These are phyloP conservation scores for Mucor piriformis DNA, from an alignment of 371 early-diverging fungal genomes.

Conservation along the genomic window DNA sequence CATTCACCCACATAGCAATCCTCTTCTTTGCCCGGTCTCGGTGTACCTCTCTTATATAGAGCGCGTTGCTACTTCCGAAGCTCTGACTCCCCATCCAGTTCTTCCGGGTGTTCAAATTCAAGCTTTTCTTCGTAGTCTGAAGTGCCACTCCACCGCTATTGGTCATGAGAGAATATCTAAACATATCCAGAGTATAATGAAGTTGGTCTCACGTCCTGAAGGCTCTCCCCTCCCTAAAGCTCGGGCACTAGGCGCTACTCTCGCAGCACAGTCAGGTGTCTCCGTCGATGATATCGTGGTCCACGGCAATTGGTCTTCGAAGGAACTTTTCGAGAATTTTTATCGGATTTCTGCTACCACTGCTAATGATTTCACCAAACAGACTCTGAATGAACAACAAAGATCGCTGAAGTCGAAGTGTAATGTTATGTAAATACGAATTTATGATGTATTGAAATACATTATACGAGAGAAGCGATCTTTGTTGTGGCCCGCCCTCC, in stretches of 20 bases:
- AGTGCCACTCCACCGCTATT: neutral
- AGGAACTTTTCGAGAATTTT: slow-evolving; percentile 4
- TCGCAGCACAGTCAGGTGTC: slow-evolving; percentile 18
- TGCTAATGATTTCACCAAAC: slow-evolving; percentile 18
- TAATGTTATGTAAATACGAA: slow-evolving; percentile 2
- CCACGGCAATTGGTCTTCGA: slow-evolving; percentile 26
- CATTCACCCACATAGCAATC: slow-evolving; percentile 12
- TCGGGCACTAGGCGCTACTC: slow-evolving; percentile 25
- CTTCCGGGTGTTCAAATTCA: slow-evolving; percentile 12
- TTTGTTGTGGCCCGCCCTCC: slow-evolving; percentile 13
- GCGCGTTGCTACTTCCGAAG: neutral
- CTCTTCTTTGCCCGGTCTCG: slow-evolving; percentile 18
- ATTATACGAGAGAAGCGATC: slow-evolving; percentile 3
- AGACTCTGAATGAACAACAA: slow-evolving; percentile 17
- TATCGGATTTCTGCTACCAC: slow-evolving; percentile 37
- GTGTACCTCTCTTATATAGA: slow-evolving; percentile 6
- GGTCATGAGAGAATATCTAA: slow-evolving; percentile 5
- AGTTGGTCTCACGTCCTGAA: neutral
- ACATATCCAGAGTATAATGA: slow-evolving; percentile 1
- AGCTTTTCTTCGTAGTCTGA: slow-evolving; percentile 11
- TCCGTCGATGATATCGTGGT: slow-evolving; percentile 28
- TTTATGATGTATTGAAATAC: neutral
- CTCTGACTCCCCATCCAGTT: slow-evolving; percentile 13
- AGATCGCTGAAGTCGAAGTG: slow-evolving; percentile 13
- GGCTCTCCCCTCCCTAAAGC: slow-evolving; percentile 20